Conservation (phyloP, 2,329 filamentous ascomycete species). For the Talaromyces amestolkiae region DNA sequence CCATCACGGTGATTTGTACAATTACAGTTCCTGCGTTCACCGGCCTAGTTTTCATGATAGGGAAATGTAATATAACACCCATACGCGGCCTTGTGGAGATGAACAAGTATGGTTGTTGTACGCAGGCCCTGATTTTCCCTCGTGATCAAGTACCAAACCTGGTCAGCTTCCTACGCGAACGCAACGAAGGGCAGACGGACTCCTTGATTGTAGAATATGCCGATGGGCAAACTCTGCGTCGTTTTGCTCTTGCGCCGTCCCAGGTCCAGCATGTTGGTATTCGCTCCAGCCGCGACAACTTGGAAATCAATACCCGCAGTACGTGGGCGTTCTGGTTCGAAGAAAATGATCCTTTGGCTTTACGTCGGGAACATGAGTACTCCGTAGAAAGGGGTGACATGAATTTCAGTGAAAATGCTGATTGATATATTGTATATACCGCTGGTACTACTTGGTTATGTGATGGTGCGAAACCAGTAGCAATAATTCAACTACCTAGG, state of each 20-base stretch:
- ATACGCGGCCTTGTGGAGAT: slow-evolving; percentile 27
- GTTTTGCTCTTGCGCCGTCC: slow-evolving; percentile 24
- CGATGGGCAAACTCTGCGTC: slow-evolving; percentile 15
- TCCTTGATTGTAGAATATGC: slow-evolving; percentile 30
- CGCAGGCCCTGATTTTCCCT: slow-evolving; percentile 35
- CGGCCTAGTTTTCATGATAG: slow-evolving; percentile 27
- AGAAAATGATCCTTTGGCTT: slow-evolving; percentile 23
- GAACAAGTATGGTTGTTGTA: slow-evolving; percentile 33
- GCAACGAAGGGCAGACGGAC: slow-evolving; percentile 27
- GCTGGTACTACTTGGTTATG: too few relatives aligned
- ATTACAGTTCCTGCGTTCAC: slow-evolving; percentile 26
- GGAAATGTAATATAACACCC: slow-evolving; percentile 27
- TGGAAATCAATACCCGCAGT: slow-evolving; percentile 28
- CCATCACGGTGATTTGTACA: slow-evolving; percentile 23
- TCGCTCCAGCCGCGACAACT: slow-evolving; percentile 27
- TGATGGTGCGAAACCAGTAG: too few relatives aligned
- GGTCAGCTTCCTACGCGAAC: slow-evolving; percentile 21
- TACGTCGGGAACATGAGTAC: slow-evolving; percentile 24
- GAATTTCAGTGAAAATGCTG: not conserved
- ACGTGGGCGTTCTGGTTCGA: slow-evolving; percentile 32
- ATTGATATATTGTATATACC: not conserved
- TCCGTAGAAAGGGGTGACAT: slow-evolving; percentile 12
- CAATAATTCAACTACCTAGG: too few relatives aligned
- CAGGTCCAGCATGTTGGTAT: slow-evolving; percentile 31
- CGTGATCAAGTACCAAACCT: slow-evolving; percentile 23